phyloP scores from a whole-genome alignment of 129 eudicot species.

The Sambucus nigra region DNA sequence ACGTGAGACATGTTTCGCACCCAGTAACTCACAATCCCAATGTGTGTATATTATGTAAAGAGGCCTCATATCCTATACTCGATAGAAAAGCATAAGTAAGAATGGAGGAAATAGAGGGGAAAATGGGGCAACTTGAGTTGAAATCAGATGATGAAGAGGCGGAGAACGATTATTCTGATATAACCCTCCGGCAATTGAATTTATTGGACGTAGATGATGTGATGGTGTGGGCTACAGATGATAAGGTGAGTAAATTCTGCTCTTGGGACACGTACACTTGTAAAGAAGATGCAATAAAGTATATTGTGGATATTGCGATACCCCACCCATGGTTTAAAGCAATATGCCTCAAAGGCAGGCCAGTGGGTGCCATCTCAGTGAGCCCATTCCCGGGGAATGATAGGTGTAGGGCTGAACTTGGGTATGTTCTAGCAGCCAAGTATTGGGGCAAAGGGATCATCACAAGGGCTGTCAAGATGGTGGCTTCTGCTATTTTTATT shows the following conservation, averaged over 20 bases:
- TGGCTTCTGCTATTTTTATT: conserved; percentile 13
- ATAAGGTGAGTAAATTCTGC: conserved; percentile 29
- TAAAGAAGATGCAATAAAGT: conserved; percentile 25
- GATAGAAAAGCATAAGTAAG: too few species aligned
- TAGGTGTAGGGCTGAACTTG: conserved; percentile 34
- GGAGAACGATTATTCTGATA: too few species aligned
- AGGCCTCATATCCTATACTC: too few species aligned
- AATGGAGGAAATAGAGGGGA: too few species aligned
- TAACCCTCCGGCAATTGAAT: conserved; percentile 21
- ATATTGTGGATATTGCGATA: background rate
- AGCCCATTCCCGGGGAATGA: conserved; percentile 12
- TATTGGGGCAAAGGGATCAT: conserved; percentile 50
- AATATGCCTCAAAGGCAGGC: conserved; percentile 24
- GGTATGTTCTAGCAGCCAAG: conserved; percentile 30
- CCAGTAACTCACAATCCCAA: too few species aligned
- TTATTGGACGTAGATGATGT: conserved; percentile 37
- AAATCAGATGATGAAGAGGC: too few species aligned
- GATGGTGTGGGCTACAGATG: conserved; percentile 39
- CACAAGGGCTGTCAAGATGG: conserved; percentile 37
- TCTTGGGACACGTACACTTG: conserved; percentile 27
- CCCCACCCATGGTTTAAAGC: conserved; percentile 43
- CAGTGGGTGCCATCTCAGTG: conserved; percentile 33
- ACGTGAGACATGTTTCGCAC: too few species aligned
- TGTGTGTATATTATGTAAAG: too few species aligned
- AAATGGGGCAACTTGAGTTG: too few species aligned